Conservation (phyloP, 169 alveolate genomes). For the Eimeria zaria region DNA sequence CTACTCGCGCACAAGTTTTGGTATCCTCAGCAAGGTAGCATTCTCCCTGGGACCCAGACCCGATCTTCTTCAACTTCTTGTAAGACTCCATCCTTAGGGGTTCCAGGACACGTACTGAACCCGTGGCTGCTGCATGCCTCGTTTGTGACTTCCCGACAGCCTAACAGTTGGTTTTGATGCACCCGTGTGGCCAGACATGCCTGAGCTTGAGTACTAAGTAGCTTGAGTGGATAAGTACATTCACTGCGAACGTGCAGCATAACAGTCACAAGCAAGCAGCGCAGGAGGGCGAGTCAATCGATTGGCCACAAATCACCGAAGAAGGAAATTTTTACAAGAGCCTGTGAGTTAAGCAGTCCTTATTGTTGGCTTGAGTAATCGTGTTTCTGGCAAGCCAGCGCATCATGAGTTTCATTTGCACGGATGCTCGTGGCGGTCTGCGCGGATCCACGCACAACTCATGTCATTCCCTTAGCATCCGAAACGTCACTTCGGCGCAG, state of each 20-base stretch:
- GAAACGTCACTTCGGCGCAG: background rate
- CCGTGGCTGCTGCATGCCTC: background rate
- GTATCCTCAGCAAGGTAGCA: constrained; percentile 64
- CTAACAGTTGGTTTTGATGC: background rate
- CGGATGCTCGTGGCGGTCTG: background rate
- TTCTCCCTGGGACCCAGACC: constrained; percentile 70
- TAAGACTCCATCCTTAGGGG: constrained; percentile 22
- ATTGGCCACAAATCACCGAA: background rate
- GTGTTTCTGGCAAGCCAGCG: background rate
- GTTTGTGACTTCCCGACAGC: background rate
- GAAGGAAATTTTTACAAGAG: background rate
- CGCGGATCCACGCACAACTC: background rate
- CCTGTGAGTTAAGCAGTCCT: background rate
- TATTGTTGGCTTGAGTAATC: background rate
- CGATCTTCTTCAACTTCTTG: constrained; percentile 31
- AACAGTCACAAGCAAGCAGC: background rate
- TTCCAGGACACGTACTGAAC: background rate
- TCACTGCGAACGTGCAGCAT: background rate
- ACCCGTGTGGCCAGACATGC: background rate
- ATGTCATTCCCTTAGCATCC: background rate
- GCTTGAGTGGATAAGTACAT: background rate
- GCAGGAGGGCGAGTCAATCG: background rate
- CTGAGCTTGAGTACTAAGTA: background rate
- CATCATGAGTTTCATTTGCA: background rate
- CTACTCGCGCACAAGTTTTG: constrained; percentile 18